These are phyloP conservation scores for sorghum (Sorghum bicolor) DNA, from an alignment of 176 grass and related monocot species.

Conservation along the genomic window DNA sequence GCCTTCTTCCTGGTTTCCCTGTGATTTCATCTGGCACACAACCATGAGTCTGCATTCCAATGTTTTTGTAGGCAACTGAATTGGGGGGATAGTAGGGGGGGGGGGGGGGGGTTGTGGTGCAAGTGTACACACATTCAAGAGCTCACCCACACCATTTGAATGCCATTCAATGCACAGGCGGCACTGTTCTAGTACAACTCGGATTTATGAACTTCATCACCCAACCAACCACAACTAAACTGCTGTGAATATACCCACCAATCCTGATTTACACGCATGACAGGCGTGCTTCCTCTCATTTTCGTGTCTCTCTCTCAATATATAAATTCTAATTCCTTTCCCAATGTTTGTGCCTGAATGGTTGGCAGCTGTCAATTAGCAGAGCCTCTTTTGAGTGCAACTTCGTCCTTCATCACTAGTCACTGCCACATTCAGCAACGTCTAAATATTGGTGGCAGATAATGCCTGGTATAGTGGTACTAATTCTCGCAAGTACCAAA, in stretches of 20 bases:
- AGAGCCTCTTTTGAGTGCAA: not conserved
- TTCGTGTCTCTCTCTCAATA: not conserved
- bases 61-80: slow-evolving; percentile 40
- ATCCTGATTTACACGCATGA: slow-evolving; percentile 21
- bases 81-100: not conserved
- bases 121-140: slow-evolving; percentile 16
- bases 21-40: slow-evolving; percentile 9
- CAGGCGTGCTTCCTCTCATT: not conserved
- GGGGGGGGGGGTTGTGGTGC: no score
- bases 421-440: not conserved
- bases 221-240: slow-evolving; percentile 40
- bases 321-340: not conserved
- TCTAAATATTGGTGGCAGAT: not conserved
- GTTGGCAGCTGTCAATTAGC: slow-evolving; percentile 14
- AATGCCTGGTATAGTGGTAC: not conserved
- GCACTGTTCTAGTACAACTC: slow-evolving; percentile 24
- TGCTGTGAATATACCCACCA: slow-evolving; percentile 22
- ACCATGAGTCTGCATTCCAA: slow-evolving; percentile 20
- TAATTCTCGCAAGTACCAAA: not conserved
- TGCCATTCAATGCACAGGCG: slow-evolving; percentile 38
- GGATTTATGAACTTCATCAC: slow-evolving; percentile 47
- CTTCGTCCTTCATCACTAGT: not conserved
- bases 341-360: not conserved
- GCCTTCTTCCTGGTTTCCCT: slow-evolving; percentile 28
- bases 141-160: slow-evolving; percentile 37